These are phyloP conservation scores for Hymenoscyphus albidus DNA, from an alignment of 2,329 filamentous ascomycete genomes.

Conservation along the genomic window DNA sequence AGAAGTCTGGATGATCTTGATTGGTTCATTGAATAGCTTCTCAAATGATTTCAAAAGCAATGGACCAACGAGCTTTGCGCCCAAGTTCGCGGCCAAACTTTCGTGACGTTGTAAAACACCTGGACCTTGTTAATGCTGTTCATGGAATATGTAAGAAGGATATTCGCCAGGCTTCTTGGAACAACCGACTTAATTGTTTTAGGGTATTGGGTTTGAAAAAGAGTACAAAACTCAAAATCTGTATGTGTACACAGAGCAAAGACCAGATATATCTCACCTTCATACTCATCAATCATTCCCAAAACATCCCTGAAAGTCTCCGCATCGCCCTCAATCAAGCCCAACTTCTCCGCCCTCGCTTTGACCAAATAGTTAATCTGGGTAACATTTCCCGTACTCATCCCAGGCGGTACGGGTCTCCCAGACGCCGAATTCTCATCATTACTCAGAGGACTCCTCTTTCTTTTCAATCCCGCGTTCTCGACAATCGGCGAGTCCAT, in stretches of 20 bases:
- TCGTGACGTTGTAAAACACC: conserved; percentile 81
- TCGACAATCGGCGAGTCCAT: conserved; percentile 19
- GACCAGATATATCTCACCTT: conserved; percentile 43
- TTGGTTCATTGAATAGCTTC: conserved; percentile 77
- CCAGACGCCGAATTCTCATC: conserved; percentile 3
- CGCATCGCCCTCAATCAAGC: conserved; percentile 49
- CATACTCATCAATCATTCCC: conserved; percentile 72
- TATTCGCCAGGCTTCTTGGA: not conserved
- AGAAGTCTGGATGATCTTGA: conserved; percentile 45
- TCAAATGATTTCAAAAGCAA: conserved; percentile 84
- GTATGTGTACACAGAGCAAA: not conserved
- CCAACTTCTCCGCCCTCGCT: conserved; percentile 43
- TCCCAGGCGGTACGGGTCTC: conserved; percentile 34
- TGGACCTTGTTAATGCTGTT: conserved; percentile 23
- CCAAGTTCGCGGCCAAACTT: conserved; percentile 79
- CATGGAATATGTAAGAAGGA: too few relatives aligned
- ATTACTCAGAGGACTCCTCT: conserved; percentile 27
- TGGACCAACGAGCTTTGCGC: conserved; percentile 76
- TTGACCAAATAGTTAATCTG: conserved; percentile 54
- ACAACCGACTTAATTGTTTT: not conserved
- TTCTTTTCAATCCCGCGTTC: conserved; percentile 23
- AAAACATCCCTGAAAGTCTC: conserved; percentile 73
- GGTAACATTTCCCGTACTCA: conserved; percentile 22
- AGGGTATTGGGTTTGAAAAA: not conserved
- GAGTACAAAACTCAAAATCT: not conserved